phyloP scores from a whole-genome alignment of 108 stramenopile genomes.

The Tribonema minus region DNA sequence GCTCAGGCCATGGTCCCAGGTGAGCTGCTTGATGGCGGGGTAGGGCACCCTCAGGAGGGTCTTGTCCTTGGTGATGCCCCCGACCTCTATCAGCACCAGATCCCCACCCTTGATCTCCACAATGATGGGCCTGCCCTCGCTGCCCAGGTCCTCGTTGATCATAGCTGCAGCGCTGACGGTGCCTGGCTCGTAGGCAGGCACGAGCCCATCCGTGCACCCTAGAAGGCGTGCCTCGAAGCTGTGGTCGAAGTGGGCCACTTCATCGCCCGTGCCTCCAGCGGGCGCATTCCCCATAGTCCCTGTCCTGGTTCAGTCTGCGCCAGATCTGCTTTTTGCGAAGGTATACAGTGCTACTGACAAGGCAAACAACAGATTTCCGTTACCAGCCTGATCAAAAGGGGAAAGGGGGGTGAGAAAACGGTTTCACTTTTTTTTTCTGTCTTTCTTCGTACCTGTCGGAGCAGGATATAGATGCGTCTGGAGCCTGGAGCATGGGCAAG shows the following conservation, averaged over 20 bases:
- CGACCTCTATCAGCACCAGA: conserved; percentile 6
- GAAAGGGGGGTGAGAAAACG: no score
- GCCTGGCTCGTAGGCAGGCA: not conserved
- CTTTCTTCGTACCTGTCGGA: no score
- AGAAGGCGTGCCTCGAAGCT: conserved; percentile 4
- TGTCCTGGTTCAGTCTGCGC: no score
- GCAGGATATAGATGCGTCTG: no score
- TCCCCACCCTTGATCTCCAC: conserved; percentile 28
- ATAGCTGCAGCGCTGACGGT: not conserved
- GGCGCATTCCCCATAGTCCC: conserved; percentile 1
- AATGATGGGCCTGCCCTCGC: conserved; percentile 11
- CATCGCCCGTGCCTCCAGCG: not conserved
- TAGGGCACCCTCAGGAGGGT: conserved; percentile 6
- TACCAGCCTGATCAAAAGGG: no score
- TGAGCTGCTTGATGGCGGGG: conserved; percentile 21
- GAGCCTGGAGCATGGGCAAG: no score
- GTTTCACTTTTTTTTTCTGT: no score
- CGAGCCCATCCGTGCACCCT: not conserved
- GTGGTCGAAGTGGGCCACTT: conserved; percentile 23
- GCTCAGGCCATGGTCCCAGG: conserved; percentile 38
- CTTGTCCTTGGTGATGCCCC: conserved; percentile 8
- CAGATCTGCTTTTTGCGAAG: no score
- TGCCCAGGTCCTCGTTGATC: not conserved
- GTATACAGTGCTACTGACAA: no score
- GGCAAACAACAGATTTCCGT: no score